Conservation (phyloP, 192 early-diverging fungal genomes). For the Gigaspora rosea region DNA sequence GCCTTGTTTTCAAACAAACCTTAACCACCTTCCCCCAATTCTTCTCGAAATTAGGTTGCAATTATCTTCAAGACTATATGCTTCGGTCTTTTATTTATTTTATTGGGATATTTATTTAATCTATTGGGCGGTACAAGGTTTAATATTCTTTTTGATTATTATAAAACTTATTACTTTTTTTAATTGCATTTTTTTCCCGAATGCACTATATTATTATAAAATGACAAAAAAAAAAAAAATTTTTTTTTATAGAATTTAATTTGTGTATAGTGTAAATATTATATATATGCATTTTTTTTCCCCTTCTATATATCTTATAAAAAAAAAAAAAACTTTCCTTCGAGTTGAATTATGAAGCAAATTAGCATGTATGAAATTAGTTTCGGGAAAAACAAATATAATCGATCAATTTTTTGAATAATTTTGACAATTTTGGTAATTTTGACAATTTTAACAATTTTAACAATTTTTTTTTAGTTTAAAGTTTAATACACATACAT, state of each 20-base stretch:
- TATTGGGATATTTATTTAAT: not conserved
- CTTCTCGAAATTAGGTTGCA: not conserved
- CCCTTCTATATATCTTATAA: not conserved
- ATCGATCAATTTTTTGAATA: too few species aligned
- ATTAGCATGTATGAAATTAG: too few species aligned
- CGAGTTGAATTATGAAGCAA: too few species aligned
- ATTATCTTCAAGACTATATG: not conserved
- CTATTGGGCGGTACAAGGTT: not conserved
- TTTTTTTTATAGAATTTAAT: not conserved
- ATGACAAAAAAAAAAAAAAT: not conserved
- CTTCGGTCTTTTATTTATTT: slow-evolving; percentile 8
- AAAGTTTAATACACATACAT: too few species aligned
- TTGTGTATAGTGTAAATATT: slow-evolving; percentile 27
- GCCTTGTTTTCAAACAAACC: not conserved
- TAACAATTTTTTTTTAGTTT: too few species aligned
- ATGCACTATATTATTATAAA: not conserved
- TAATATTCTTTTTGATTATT: slow-evolving; percentile 5
- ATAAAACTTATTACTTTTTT: slow-evolving; percentile 11
- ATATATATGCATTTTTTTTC: slow-evolving; percentile 9
- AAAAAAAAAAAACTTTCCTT: too few species aligned
- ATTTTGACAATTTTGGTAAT: too few species aligned
- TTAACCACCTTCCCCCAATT: not conserved
- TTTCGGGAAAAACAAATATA: too few species aligned
- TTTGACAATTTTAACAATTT: too few species aligned
- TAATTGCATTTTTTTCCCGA: slow-evolving; percentile 3